Percentiles rank a stretch among this genome's conserved stretches.
These are phyloP conservation scores for Crassisporium funariophilum DNA, from an alignment of 768 basidiomycete species.

Conservation along the genomic window DNA sequence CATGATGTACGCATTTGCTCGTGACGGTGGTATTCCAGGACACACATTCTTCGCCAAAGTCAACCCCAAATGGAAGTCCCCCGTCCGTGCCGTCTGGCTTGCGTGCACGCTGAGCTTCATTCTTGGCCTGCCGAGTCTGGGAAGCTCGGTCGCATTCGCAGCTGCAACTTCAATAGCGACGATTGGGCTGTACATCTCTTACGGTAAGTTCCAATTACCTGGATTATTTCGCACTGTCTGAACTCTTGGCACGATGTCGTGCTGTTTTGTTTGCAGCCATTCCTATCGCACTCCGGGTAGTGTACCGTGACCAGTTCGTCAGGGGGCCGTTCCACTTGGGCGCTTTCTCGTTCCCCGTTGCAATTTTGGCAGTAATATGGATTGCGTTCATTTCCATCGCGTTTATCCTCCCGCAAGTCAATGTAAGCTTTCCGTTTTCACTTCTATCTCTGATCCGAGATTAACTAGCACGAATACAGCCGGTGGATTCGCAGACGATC, in stretches of 20 bases:
- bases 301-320: slow-evolving; percentile 59
- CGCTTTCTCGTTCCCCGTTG: slow-evolving; percentile 59
- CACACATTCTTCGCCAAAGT: slow-evolving; percentile 69
- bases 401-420: slow-evolving; percentile 72
- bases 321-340: slow-evolving; percentile 78
- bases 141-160: slow-evolving; percentile 70
- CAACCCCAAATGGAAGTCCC: slow-evolving; percentile 56
- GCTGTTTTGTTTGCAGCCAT: too few relatives aligned
- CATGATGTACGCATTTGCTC: slow-evolving; percentile 83
- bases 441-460: too few relatives aligned
- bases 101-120: slow-evolving; percentile 77
- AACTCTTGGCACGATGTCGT: too few relatives aligned
- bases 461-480: too few relatives aligned
- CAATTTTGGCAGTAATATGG: slow-evolving; percentile 61
- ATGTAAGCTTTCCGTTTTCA: slow-evolving; percentile 37
- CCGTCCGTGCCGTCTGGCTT: slow-evolving; percentile 79
- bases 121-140: slow-evolving; percentile 72
- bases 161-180: slow-evolving; percentile 66
- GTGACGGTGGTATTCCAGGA: slow-evolving; percentile 74
- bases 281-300: slow-evolving; percentile 67
- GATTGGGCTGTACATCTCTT: slow-evolving; percentile 77
- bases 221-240: background rate
- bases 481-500: slow-evolving; percentile 69
- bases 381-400: slow-evolving; percentile 72
- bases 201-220: slow-evolving; percentile 41